Evolutionary conservation across 2,329 filamentous ascomycete genomes (phyloP).

Genomic region (Ophiosphaerella narmari): DNA sequence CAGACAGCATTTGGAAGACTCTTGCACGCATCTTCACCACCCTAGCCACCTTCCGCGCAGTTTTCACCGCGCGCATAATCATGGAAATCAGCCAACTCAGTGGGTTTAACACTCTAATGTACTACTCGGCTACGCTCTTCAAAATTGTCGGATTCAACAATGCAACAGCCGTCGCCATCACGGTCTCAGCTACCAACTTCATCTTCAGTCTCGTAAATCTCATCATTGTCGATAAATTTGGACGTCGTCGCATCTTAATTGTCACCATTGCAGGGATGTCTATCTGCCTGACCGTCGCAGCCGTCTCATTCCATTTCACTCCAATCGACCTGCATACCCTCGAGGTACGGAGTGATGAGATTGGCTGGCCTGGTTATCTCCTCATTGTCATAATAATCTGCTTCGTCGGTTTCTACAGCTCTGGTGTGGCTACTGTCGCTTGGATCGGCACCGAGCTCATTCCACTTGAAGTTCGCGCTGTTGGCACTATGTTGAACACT

Average conservation of each 20-base stretch:
- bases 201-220: slow-evolving; percentile 77
- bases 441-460: slow-evolving; percentile 47
- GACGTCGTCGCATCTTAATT: slow-evolving; percentile 69
- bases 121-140: slow-evolving; percentile 58
- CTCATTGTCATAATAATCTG: slow-evolving; percentile 45
- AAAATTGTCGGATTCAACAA: slow-evolving; percentile 73
- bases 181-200: slow-evolving; percentile 82
- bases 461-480: slow-evolving; percentile 44
- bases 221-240: slow-evolving; percentile 76
- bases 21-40: slow-evolving; percentile 41
- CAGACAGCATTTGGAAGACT: slow-evolving; percentile 38
- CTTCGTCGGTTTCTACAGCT: slow-evolving; percentile 21
- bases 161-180: slow-evolving; percentile 78
- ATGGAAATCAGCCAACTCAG: slow-evolving; percentile 45
- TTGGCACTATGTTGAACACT: slow-evolving; percentile 45
- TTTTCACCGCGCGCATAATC: slow-evolving; percentile 42
- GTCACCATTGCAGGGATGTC: slow-evolving; percentile 68
- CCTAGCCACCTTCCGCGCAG: slow-evolving; percentile 39
- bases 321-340: slow-evolving; percentile 51
- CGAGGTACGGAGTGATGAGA: slow-evolving; percentile 31
- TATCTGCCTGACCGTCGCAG: slow-evolving; percentile 70
- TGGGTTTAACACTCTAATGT: slow-evolving; percentile 79
- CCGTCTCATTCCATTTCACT: slow-evolving; percentile 68
- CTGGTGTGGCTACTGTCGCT: slow-evolving; percentile 40
- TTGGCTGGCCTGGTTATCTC: slow-evolving; percentile 42